Percentiles rank a stretch among this genome's conserved stretches.
These are phyloP conservation scores for Suillus tomentosus DNA, from an alignment of 768 basidiomycete genomes.

Conservation along the genomic window DNA sequence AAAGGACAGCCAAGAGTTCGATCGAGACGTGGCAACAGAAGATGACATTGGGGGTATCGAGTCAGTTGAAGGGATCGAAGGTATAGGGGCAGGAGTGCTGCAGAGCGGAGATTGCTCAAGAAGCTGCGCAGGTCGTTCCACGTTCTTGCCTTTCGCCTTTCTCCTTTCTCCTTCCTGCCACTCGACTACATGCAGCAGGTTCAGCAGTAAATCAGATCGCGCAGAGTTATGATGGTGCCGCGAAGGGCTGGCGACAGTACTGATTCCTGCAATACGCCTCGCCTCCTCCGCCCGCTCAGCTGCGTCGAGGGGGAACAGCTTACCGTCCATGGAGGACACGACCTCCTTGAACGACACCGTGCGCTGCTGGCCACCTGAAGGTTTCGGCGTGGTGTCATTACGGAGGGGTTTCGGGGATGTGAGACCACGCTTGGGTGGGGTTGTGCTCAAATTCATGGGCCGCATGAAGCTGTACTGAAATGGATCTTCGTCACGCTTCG, in stretches of 20 bases:
- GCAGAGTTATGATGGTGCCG: slow-evolving; percentile 24
- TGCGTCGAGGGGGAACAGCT: slow-evolving; percentile 50
- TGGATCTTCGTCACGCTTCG: slow-evolving; percentile 25
- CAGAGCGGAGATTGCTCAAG: slow-evolving; percentile 14
- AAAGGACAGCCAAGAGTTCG: slow-evolving; percentile 46
- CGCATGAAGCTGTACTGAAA: slow-evolving; percentile 38
- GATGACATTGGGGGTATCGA: slow-evolving; percentile 29
- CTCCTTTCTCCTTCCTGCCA: slow-evolving; percentile 42
- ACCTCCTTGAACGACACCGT: slow-evolving; percentile 59
- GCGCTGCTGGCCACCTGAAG: slow-evolving; percentile 28
- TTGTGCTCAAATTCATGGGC: slow-evolving; percentile 23
- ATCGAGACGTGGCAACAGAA: slow-evolving; percentile 34
- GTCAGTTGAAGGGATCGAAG: slow-evolving; percentile 24
- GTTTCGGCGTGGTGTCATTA: slow-evolving; percentile 13
- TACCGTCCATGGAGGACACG: slow-evolving; percentile 56
- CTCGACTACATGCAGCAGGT: slow-evolving; percentile 45
- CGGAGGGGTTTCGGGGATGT: slow-evolving; percentile 4
- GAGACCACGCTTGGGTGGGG: slow-evolving; percentile 24
- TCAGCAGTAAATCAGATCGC: slow-evolving; percentile 43
- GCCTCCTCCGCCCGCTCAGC: slow-evolving; percentile 36
- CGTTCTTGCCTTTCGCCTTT: slow-evolving; percentile 42
- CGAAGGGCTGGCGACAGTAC: slow-evolving; percentile 17
- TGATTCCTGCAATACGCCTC: slow-evolving; percentile 29
- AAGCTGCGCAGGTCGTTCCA: slow-evolving; percentile 34
- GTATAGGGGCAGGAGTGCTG: slow-evolving; percentile 19